Evolutionary conservation across 1,139 yeast species (phyloP).

Genomic region (Kodamaea ohmeri): DNA sequence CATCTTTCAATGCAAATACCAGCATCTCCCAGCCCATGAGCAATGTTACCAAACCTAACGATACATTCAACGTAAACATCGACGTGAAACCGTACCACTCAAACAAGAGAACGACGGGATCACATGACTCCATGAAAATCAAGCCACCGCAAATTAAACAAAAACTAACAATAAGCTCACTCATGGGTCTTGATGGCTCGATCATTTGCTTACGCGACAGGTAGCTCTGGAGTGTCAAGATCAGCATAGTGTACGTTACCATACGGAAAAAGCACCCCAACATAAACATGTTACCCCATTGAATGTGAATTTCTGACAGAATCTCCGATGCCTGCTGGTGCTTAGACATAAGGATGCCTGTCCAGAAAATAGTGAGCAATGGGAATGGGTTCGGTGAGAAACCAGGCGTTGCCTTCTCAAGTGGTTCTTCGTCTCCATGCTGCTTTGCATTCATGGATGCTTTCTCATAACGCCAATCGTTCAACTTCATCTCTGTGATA

Average conservation of each 20-base stretch:
- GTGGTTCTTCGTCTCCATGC: slow-evolving; percentile 26
- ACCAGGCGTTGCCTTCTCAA: slow-evolving; percentile 59
- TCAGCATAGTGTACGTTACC: slow-evolving; percentile 60
- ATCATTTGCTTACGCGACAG: slow-evolving; percentile 32
- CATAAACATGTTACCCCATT: slow-evolving; percentile 86
- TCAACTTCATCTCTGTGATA: slow-evolving; percentile 62
- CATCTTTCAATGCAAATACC: slow-evolving; percentile 62
- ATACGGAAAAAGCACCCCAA: slow-evolving; percentile 77
- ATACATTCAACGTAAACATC: slow-evolving; percentile 86
- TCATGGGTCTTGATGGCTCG: slow-evolving; percentile 62
- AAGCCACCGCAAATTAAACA: slow-evolving; percentile 83
- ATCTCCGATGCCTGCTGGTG: slow-evolving; percentile 81
- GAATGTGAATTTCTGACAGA: slow-evolving; percentile 77
- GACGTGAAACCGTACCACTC: slow-evolving; percentile 83
- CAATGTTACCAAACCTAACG: slow-evolving; percentile 73
- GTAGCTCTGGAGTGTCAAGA: slow-evolving; percentile 42
- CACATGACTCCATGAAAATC: slow-evolving; percentile 88
- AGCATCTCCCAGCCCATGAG: slow-evolving; percentile 91
- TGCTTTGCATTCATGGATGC: slow-evolving; percentile 24
- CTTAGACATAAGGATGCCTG: slow-evolving; percentile 94
- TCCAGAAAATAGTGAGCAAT: slow-evolving; percentile 88
- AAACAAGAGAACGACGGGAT: slow-evolving; percentile 76
- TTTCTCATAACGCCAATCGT: slow-evolving; percentile 45
- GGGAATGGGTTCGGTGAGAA: slow-evolving; percentile 92
- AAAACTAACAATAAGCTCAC: slow-evolving; percentile 78